These are phyloP conservation scores for Lycium barbarum DNA, from an alignment of 257 asterid species.

Conservation along the genomic window DNA sequence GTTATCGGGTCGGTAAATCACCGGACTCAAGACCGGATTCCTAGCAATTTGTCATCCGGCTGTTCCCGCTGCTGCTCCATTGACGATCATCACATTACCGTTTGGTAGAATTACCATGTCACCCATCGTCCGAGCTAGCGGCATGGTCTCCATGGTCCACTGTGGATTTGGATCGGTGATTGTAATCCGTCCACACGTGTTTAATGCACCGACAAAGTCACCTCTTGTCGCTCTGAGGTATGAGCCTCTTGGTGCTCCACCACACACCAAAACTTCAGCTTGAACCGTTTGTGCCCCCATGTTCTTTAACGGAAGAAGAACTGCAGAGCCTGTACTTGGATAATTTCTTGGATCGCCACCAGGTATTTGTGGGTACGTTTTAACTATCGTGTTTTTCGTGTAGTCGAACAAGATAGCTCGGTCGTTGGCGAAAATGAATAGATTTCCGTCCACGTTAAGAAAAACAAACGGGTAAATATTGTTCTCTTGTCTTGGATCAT, in stretches of 20 bases:
- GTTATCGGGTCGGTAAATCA: constrained; percentile 43
- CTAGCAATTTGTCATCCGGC: constrained; percentile 48
- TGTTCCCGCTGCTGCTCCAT: constrained; percentile 48
- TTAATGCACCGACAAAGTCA: constrained; percentile 42
- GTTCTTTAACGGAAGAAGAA: constrained; percentile 45
- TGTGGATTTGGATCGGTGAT: constrained; percentile 49
- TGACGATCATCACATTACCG: constrained; percentile 47
- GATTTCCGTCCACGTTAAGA: constrained; percentile 34
- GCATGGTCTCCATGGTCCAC: constrained; percentile 62
- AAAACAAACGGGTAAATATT: constrained; percentile 43
- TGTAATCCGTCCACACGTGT: constrained; percentile 48
- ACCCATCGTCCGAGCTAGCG: constrained; percentile 53
- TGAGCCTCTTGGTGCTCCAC: constrained; percentile 58
- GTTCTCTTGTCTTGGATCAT: constrained; percentile 35
- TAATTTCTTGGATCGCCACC: background rate
- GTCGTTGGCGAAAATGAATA: background rate
- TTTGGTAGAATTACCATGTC: constrained; percentile 59
- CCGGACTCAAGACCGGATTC: constrained; percentile 44
- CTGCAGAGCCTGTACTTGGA: background rate
- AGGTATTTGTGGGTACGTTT: constrained; percentile 7
- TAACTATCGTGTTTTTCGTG: background rate
- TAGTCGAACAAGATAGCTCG: constrained; percentile 51
- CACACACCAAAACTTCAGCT: constrained; percentile 54
- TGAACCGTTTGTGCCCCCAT: background rate
- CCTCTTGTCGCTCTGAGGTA: constrained; percentile 11